These are phyloP conservation scores for Collybia sordida DNA, from an alignment of 768 basidiomycete genomes.

Conservation along the genomic window DNA sequence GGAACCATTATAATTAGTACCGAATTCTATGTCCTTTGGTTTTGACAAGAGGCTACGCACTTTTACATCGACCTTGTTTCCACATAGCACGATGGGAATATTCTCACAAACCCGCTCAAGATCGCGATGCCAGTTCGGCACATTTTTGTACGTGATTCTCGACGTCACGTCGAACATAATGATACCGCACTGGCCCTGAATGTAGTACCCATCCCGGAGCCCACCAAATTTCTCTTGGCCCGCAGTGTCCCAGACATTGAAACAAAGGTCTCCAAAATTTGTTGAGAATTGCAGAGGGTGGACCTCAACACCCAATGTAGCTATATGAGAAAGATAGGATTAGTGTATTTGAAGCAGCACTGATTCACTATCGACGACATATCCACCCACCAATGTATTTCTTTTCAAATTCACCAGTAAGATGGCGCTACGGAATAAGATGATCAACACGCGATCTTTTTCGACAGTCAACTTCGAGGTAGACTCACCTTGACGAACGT, in stretches of 20 bases:
- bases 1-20: constrained; percentile 10
- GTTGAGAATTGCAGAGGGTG: constrained; percentile 95
- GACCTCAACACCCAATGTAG: constrained; percentile 99
- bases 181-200: constrained; percentile 98
- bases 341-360: constrained; percentile 16
- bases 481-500: constrained; percentile 91
- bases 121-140: constrained; percentile 99
- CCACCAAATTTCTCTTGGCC: constrained; percentile 99
- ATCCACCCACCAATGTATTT: constrained; percentile 90
- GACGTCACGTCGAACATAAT: constrained; percentile 99
- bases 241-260: constrained; percentile 99
- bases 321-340: constrained; percentile 40
- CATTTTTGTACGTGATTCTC: constrained; percentile 99
- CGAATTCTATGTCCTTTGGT: constrained; percentile 5
- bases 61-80: constrained; percentile 99
- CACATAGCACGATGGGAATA: constrained; percentile 98
- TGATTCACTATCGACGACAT: constrained; percentile 10
- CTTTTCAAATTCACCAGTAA: constrained; percentile 99
- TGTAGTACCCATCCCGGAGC: constrained; percentile 94
- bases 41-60: constrained; percentile 40
- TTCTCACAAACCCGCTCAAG: constrained; percentile 99
- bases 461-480: constrained; percentile 13
- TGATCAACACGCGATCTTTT: constrained; percentile 62
- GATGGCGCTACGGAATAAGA: constrained; percentile 69
- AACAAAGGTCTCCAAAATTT: constrained; percentile 98